These are phyloP conservation scores for Magnaporthiopsis poae DNA, from an alignment of 2,329 filamentous ascomycete genomes.

Conservation along the genomic window DNA sequence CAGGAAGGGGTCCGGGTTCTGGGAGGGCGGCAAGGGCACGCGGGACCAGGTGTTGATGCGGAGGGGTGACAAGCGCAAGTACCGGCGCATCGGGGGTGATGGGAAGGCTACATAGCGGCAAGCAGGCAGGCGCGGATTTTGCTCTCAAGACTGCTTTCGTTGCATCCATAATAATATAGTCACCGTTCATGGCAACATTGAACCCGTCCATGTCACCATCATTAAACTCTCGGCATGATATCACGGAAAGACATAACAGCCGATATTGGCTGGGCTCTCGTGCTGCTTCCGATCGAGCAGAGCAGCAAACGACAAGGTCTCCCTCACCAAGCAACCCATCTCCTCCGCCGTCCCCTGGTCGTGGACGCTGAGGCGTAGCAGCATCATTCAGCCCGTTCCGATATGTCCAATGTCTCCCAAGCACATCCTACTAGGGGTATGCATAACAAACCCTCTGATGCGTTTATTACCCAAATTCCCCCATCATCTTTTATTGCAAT, in stretches of 20 bases:
- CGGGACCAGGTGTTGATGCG: conserved; percentile 62
- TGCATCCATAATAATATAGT: too few species aligned
- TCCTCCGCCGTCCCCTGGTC: not conserved
- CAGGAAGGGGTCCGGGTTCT: conserved; percentile 59
- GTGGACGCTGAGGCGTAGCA: not conserved
- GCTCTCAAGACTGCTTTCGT: too few species aligned
- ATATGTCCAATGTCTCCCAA: not conserved
- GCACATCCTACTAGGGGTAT: not conserved
- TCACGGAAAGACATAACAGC: not conserved
- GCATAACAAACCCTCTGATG: too few species aligned
- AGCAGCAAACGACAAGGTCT: not conserved
- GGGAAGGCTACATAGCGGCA: not conserved
- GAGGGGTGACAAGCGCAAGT: conserved; percentile 66
- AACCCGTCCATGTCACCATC: too few species aligned
- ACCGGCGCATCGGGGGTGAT: conserved; percentile 46
- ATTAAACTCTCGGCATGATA: not conserved
- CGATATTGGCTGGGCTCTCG: not conserved
- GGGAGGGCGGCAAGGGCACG: conserved; percentile 81
- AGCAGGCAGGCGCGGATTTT: too few species aligned
- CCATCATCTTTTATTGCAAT: not conserved
- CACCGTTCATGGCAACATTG: too few species aligned
- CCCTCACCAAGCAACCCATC: not conserved
- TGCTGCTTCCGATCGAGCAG: not conserved
- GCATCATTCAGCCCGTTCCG: too few species aligned
- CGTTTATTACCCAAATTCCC: not conserved